Conservation (phyloP, 2,329 filamentous ascomycete species). For the Bisporella sp. region DNA sequence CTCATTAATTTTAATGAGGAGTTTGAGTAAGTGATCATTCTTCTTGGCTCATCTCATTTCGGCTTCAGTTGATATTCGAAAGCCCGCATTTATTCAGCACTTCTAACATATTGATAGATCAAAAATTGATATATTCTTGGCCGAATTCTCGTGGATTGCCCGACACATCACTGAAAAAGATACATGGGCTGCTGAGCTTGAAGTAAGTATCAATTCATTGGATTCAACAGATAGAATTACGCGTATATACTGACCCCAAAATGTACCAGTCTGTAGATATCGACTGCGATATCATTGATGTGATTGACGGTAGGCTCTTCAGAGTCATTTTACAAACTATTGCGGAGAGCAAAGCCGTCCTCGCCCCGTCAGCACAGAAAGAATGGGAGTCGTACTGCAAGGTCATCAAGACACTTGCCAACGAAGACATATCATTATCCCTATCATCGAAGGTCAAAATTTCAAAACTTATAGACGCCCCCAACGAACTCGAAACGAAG, state of each 20-base stretch:
- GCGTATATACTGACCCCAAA: too few relatives aligned
- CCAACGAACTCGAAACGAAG: conserved; percentile 9
- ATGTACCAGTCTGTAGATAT: conserved; percentile 6
- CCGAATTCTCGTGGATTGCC: conserved; percentile 29
- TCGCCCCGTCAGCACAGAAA: conserved; percentile 12
- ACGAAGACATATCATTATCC: conserved; percentile 25
- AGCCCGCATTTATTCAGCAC: too few relatives aligned
- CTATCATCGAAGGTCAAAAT: conserved; percentile 13
- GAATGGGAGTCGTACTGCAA: conserved; percentile 20
- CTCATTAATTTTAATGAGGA: conserved; percentile 27
- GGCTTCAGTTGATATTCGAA: too few relatives aligned
- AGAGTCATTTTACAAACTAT: conserved; percentile 23
- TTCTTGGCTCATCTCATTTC: background rate
- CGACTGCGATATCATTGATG: conserved; percentile 42
- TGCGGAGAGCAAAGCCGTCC: conserved; percentile 13
- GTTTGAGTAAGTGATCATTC: conserved; percentile 25
- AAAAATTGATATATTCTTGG: conserved; percentile 27
- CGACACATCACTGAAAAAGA: conserved; percentile 29
- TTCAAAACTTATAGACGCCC: conserved; percentile 6
- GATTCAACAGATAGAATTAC: too few relatives aligned
- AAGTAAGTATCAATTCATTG: background rate
- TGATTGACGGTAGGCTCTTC: conserved; percentile 46
- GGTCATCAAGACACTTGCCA: conserved; percentile 26
- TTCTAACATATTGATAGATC: too few relatives aligned
- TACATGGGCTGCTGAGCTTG: conserved; percentile 17